A percentile compares a stretch with the other conserved stretches of the same genome.
Evolutionary conservation across 108 stramenopile species (phyloP).

Genomic region (Fistulifera pelliculosa): DNA sequence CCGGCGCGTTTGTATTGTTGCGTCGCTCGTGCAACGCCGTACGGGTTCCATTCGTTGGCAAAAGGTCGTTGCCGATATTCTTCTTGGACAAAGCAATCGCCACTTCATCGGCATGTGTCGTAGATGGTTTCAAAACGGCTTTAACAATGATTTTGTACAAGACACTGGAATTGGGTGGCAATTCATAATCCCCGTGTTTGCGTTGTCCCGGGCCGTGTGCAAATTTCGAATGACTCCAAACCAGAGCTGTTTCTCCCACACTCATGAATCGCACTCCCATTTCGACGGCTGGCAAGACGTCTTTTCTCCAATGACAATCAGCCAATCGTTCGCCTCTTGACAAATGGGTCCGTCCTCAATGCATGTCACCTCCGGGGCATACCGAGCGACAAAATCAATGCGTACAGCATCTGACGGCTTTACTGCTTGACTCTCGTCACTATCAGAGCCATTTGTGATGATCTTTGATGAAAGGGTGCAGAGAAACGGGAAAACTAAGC

Average conservation of each 20-base stretch:
- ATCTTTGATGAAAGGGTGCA: neutral
- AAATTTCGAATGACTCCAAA: constrained; percentile 48
- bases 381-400: constrained; percentile 29
- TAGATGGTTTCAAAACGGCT: constrained; percentile 1
- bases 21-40: constrained; percentile 4
- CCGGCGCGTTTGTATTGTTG: constrained; percentile 13
- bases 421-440: neutral
- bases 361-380: constrained; percentile 13
- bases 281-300: constrained; percentile 45
- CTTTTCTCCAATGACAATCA: constrained; percentile 39
- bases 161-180: constrained; percentile 39
- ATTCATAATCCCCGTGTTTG: constrained; percentile 11
- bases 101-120: constrained; percentile 14
- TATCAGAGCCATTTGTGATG: neutral
- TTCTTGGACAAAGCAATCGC: constrained; percentile 29
- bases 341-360: constrained; percentile 10
- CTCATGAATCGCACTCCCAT: constrained; percentile 48
- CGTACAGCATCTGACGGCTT: constrained; percentile 34
- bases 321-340: constrained; percentile 21
- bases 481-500: neutral
- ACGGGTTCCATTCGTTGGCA: constrained; percentile 16
- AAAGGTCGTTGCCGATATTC: constrained; percentile 49
- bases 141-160: constrained; percentile 28
- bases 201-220: constrained; percentile 33
- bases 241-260: constrained; percentile 27